Conservation (phyloP, 352 stramenopile genomes). For the Phytophthora sansomeana region DNA sequence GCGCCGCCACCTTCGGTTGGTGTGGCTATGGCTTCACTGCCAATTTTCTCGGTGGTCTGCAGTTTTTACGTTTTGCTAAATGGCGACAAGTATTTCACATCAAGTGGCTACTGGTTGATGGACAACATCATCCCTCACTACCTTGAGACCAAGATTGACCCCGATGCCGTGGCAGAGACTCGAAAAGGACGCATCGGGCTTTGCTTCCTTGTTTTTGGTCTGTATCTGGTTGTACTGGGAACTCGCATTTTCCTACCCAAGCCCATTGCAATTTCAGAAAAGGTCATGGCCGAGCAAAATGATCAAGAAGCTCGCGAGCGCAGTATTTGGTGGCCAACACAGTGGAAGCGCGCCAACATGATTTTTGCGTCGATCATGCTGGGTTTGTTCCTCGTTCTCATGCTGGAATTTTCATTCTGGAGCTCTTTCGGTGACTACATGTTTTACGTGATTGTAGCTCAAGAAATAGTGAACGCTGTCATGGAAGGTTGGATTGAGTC, state of each 20-base stretch:
- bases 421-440: conserved; percentile 94
- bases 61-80: conserved; percentile 80
- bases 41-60: conserved; percentile 78
- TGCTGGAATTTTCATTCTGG: conserved; percentile 98
- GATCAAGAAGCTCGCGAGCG: conserved; percentile 69
- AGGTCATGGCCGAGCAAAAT: conserved; percentile 87
- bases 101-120: conserved; percentile 77
- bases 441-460: conserved; percentile 96
- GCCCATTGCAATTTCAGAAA: conserved; percentile 89
- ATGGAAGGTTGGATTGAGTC: conserved; percentile 92
- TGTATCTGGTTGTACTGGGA: conserved; percentile 88
- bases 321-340: conserved; percentile 90
- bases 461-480: conserved; percentile 91
- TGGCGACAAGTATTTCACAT: conserved; percentile 52
- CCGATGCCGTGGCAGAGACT: conserved; percentile 63
- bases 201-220: conserved; percentile 92
- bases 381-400: conserved; percentile 93
- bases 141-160: conserved; percentile 86
- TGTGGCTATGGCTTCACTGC: conserved; percentile 88
- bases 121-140: conserved; percentile 90
- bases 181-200: conserved; percentile 92
- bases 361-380: conserved; percentile 94
- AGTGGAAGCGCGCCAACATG: conserved; percentile 97
- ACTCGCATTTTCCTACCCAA: conserved; percentile 94
- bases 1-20: conserved; percentile 88